Evolutionary conservation across 1,284 basidiomycete species (phyloP).

Genomic region (Ustilago shanxiensis): DNA sequence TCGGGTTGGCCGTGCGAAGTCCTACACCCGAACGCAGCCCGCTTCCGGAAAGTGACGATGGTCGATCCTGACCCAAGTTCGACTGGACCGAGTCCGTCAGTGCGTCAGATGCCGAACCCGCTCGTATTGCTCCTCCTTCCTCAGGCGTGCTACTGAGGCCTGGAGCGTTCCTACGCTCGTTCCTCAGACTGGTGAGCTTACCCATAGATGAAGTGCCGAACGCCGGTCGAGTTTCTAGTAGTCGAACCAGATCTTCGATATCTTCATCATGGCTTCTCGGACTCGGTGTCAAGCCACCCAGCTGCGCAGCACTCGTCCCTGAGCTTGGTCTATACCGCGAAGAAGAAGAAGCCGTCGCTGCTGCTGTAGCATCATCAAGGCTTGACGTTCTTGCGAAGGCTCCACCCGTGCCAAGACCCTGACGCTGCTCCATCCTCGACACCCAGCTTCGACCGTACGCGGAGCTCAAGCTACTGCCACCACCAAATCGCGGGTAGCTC

Average conservation of each 20-base stretch:
- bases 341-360: slow-evolving; percentile 26
- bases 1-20: slow-evolving; percentile 35
- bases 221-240: slow-evolving; percentile 50
- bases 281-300: slow-evolving; percentile 34
- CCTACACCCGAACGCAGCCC: slow-evolving; percentile 22
- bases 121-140: slow-evolving; percentile 10
- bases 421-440: slow-evolving; percentile 58
- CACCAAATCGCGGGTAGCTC: slow-evolving; percentile 43
- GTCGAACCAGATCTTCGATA: slow-evolving; percentile 55
- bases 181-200: slow-evolving; percentile 25
- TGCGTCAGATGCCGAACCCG: slow-evolving; percentile 12
- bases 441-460: slow-evolving; percentile 56
- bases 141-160: slow-evolving; percentile 43
- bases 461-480: slow-evolving; percentile 41
- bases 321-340: slow-evolving; percentile 30
- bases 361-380: slow-evolving; percentile 41
- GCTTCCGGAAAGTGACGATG: slow-evolving; percentile 30
- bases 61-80: slow-evolving; percentile 25
- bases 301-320: slow-evolving; percentile 4
- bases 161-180: slow-evolving; percentile 30
- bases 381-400: slow-evolving; percentile 43
- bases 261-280: slow-evolving; percentile 59
- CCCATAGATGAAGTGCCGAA: slow-evolving; percentile 38
- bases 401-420: slow-evolving; percentile 39
- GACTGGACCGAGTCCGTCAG: slow-evolving; percentile 36